Base-by-base conservation (phyloP, 2,329 filamentous ascomycete genomes). In the Colletotrichum sp. region DNA sequence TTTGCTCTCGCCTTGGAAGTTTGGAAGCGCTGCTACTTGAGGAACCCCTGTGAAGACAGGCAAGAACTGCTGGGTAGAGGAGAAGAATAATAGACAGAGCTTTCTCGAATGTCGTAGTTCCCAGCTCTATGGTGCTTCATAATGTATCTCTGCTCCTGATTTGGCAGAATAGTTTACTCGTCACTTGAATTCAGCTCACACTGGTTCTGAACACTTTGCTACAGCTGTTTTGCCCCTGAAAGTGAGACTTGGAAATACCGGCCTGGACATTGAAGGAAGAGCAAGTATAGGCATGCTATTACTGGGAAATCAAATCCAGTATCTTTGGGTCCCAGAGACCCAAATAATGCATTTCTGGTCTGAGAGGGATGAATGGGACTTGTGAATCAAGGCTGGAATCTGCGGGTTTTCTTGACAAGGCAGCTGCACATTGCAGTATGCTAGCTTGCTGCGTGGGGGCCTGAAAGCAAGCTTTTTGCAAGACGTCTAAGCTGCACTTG, bases 331-430 rank as follows among this genome's bases (percentile, higher is more conserved):
- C 3, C 39, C 18, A 49, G 44, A 24, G n/a, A 52, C 4, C 10
- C 44, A 52, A 52, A 52, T 3, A 52, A 2, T 21, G 0, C 44
- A 52, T 52, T 12, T 13, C 44, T 52, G 44, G n/a, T 52, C 44
- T 52, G 13, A 52, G 6, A 52, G 0, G 10, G 6, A 52, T 21
- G 44, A 52, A 21, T 8, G n/a, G 4, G n/a, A 1, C n/a, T 52
- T 52, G n/a, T 52, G 44, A 52, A 52, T 21, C n/a, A 52, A 21
- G n/a, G n/a, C n/a, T 21, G n/a, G 4, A 4, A 0, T 13, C 44
- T 0, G n/a, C 44, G 1, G n/a, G 3, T 13, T 52, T 0, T 21
- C 44, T 12, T 13, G n/a, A 13, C 10, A 52, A 2, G 44, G 44
- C 10, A 21, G 1, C 44, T 52, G 44, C 44, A 13, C 12, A 52